Base-by-base conservation (phyloP, 2,329 filamentous ascomycete genomes). In the Microsporum ferrugineum region DNA sequence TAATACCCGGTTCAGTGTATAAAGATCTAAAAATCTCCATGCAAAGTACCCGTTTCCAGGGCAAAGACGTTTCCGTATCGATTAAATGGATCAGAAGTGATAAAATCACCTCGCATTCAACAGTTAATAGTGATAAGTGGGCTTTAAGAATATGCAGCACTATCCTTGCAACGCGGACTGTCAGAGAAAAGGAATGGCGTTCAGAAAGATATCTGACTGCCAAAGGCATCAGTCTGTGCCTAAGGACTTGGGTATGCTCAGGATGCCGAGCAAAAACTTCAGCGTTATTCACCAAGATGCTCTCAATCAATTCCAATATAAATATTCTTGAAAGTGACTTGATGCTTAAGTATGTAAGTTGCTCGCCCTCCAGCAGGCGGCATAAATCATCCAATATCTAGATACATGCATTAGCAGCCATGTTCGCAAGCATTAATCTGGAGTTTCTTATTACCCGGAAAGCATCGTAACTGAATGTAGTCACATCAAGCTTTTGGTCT, bases 11-110 rank as follows among this genome's bases (percentile, higher is more conserved):
- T 63, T 97, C 91, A 0, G 88, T 81, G 73, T 96, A 96, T 5
- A 97, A 82, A 5, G 88, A 87, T 61, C 89, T 84, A 67, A 96
- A 89, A 0, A 96, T 84, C 70, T 99, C 94, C 83, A 99, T 89
- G 64, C 90, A 95, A 4, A 97, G 75, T 0, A 89, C 86, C 62
- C 92, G 82, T 72, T 92, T 96, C 94, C 95, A 99, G 3, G 85
- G 70, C 0, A 84, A 80, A 1, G 87, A 85, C 12, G 78, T 77
- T 65, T 97, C 94, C 58, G 91, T 88, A 69, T 99, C 94, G 12
- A 97, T 80, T 64, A 95, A 82, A 65, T 95, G 88, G 1, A 89
- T 95, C 49, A 97, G 76, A 27, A 95, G 81, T 12, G 88, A 85
- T 17, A 97, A 77, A 0, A 89, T 88, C 68, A 92, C 88, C 58